Conservation (phyloP, 345 rosid species). For the Sisymbrium irio region DNA sequence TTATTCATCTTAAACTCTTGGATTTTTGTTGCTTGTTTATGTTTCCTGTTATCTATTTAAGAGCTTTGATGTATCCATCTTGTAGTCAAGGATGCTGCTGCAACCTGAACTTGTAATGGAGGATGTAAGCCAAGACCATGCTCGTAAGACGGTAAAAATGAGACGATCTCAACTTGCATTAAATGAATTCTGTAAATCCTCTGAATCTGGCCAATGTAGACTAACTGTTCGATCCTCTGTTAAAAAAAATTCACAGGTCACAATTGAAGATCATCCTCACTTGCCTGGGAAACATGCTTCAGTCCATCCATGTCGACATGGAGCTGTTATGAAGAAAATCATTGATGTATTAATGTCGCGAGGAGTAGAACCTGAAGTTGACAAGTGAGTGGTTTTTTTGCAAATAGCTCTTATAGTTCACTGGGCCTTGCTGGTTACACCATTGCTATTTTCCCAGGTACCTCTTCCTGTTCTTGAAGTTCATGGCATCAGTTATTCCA, state of each 20-base stretch:
- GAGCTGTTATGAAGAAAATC: constrained; percentile 98
- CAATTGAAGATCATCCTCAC: constrained; percentile 95
- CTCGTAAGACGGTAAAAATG: constrained; percentile 66
- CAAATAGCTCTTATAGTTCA: neutral
- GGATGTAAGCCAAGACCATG: constrained; percentile 95
- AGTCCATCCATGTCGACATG: constrained; percentile 99
- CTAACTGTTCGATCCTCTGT: neutral
- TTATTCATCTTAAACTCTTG: neutral
- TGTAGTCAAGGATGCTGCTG: constrained; percentile 84
- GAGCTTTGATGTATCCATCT: constrained; percentile 28
- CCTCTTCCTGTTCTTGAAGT: constrained; percentile 87
- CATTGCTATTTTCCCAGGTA: constrained; percentile 46
- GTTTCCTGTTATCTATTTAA: neutral
- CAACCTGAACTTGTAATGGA: constrained; percentile 86
- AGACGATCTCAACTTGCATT: neutral
- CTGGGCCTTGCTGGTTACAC: neutral
- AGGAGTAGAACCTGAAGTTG: constrained; percentile 99
- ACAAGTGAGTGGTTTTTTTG: constrained; percentile 55
- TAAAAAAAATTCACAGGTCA: neutral
- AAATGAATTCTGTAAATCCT: neutral
- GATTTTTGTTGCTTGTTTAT: neutral
- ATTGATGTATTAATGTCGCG: constrained; percentile 93
- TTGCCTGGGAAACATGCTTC: constrained; percentile 99
- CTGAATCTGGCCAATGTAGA: constrained; percentile 4
- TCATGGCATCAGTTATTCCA: constrained; percentile 90